Conservation (phyloP, 768 basidiomycete genomes). For the Leccinum pellstonianum region DNA sequence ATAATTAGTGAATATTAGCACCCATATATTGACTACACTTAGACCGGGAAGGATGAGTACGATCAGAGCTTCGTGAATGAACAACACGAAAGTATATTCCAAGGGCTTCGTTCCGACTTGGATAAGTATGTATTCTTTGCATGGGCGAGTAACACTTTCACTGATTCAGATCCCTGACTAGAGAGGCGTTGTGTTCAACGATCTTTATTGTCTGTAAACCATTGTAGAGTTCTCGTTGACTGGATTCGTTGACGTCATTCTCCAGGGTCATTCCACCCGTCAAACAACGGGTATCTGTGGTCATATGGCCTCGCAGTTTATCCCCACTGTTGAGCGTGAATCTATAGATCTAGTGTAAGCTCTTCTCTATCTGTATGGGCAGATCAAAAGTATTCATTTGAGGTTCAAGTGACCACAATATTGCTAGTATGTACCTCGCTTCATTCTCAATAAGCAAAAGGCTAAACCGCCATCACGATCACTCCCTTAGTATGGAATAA, state of each 20-base stretch:
- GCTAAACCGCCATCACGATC: background rate
- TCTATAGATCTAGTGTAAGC: background rate
- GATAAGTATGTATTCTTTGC: conserved; percentile 8
- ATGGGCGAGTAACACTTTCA: background rate
- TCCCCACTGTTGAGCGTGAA: background rate
- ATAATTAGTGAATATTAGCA: background rate
- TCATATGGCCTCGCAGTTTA: background rate
- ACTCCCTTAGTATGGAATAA: background rate
- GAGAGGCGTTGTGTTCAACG: conserved; percentile 57
- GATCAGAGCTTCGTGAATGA: background rate
- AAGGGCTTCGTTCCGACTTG: conserved; percentile 11
- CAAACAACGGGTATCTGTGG: background rate
- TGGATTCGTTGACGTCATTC: background rate
- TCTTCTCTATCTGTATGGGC: background rate
- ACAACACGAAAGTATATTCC: background rate
- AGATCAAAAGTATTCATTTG: background rate
- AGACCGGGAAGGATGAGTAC: conserved; percentile 10
- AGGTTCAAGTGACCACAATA: background rate
- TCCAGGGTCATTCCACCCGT: background rate
- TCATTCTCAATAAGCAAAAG: background rate
- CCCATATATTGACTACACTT: background rate
- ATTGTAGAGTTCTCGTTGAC: too few species aligned
- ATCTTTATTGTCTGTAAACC: conserved; percentile 74
- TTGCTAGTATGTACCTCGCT: background rate
- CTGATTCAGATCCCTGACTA: conserved; percentile 23